Evolutionary conservation across 176 grass and related monocot genomes (phyloP), one percentile per base, ranked within the genome.

Genomic region (Triticum dicoccoides): DNA sequence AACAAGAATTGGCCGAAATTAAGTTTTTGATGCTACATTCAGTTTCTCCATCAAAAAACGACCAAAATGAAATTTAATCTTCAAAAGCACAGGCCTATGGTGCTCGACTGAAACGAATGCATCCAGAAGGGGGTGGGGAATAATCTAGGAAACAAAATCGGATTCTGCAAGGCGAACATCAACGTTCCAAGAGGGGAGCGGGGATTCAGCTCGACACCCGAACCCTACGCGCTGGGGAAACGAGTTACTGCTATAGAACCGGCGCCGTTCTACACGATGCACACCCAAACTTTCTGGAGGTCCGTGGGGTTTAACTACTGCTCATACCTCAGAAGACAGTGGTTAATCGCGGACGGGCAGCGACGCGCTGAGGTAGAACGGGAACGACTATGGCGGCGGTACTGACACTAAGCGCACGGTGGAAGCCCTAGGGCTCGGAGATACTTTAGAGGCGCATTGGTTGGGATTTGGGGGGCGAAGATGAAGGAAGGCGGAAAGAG

Each of bases 241-340:
- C 63, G 32, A 67, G 5, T 20, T 45, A 41, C 59, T 80, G 74
- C 42, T n/a, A 51, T 68, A 44, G 79, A 79, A 39, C 76, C 23
- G 8, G 44, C 12, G 42, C 44, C 44, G 44, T 29, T 76, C 73
- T 76, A 76, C 24, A 52, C 17, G 73, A 47, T 76, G 25, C 24
- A 76, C 73, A 52, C 23, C 42, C 24, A 30, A 52, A 52, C 52
- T 30, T 76, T 18, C 25, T 76, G 8, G 45, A 52, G 5, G 14
- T 52, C 8, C 9, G 73, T 32, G 25, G 44, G 45, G 14, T 76
- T 76, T 76, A 32, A 17, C 45, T 52, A 76, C 49, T 52, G 17
- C 73, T 76, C 73, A 32, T 76, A 76, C 73, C 73, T 52, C 25
- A 11, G 73, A 76, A 52, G 9, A 45, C 73, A 52, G 17, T 76